Evolutionary conservation across 345 rosid genomes (phyloP).

Genomic region (Pistacia vera): DNA sequence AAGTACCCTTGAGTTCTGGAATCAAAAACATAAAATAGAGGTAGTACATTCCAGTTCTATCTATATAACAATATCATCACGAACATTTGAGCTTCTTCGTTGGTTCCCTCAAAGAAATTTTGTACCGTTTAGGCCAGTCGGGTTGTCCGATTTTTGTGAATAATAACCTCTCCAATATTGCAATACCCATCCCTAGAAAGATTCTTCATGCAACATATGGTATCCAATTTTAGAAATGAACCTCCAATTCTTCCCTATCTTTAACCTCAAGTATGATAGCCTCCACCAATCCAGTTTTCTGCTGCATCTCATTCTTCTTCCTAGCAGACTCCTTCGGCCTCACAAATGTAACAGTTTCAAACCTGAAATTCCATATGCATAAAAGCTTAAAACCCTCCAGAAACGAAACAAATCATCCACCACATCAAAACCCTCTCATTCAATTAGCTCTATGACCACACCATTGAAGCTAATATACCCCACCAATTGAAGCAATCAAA

Average conservation of each 20-base stretch:
- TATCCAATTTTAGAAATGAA: constrained; percentile 45
- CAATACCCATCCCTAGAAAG: constrained; percentile 60
- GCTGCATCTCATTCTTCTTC: constrained; percentile 66
- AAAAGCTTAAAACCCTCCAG: no score
- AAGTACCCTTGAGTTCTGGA: constrained; percentile 64
- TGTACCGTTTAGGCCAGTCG: constrained; percentile 79
- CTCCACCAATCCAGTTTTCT: constrained; percentile 77
- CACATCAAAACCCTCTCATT: background rate
- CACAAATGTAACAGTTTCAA: constrained; percentile 77
- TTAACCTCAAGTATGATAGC: constrained; percentile 82
- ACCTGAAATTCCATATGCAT: constrained; percentile 45
- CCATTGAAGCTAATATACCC: no score
- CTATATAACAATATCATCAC: constrained; percentile 48
- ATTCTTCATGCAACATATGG: constrained; percentile 59
- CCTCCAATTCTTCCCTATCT: constrained; percentile 85
- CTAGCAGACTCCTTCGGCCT: constrained; percentile 75
- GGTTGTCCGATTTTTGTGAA: constrained; percentile 51
- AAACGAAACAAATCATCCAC: no score
- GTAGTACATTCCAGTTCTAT: constrained; percentile 87
- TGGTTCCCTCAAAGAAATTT: constrained; percentile 60
- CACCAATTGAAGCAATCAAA: background rate
- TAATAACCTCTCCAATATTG: constrained; percentile 77
- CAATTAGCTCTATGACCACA: background rate
- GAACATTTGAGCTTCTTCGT: constrained; percentile 54
- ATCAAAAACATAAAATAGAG: constrained; percentile 82